phyloP scores from a whole-genome alignment of 441 rosid species.

The Eruca vesicaria region DNA sequence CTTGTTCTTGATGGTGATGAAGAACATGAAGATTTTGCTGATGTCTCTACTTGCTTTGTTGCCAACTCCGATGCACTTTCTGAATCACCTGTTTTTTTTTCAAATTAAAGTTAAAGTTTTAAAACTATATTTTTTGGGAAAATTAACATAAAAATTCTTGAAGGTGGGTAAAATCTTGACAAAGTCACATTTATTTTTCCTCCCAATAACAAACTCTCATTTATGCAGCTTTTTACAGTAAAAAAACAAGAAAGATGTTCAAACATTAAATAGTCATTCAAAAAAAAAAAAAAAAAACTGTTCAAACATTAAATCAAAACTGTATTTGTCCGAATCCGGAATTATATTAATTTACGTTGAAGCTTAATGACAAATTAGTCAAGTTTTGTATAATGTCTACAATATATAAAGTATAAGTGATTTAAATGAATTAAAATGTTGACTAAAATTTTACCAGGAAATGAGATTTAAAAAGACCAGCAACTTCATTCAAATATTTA shows the following conservation, averaged over 20 bases:
- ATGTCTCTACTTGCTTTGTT: slow-evolving; percentile 25
- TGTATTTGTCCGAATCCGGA: background rate
- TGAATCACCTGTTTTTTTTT: slow-evolving; percentile 32
- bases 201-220: slow-evolving; percentile 4
- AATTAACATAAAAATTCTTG: slow-evolving; percentile 1
- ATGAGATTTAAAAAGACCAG: background rate
- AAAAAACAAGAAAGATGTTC: slow-evolving; percentile 19
- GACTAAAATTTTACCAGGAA: slow-evolving; percentile 5
- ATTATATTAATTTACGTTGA: background rate
- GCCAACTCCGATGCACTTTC: slow-evolving; percentile 38
- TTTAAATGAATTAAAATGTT: background rate
- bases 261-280: background rate
- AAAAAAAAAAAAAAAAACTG: background rate
- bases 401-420: background rate
- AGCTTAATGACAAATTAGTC: background rate
- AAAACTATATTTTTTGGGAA: background rate
- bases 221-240: slow-evolving; percentile 23
- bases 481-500: background rate
- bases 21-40: slow-evolving; percentile 28
- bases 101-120: slow-evolving; percentile 32
- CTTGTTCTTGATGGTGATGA: slow-evolving; percentile 30
- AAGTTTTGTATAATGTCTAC: background rate
- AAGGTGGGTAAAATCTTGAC: slow-evolving; percentile 6
- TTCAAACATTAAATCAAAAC: background rate
- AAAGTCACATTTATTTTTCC: slow-evolving; percentile 1